phyloP scores from a whole-genome alignment of 768 basidiomycete genomes.

The Trametes sanguinea region DNA sequence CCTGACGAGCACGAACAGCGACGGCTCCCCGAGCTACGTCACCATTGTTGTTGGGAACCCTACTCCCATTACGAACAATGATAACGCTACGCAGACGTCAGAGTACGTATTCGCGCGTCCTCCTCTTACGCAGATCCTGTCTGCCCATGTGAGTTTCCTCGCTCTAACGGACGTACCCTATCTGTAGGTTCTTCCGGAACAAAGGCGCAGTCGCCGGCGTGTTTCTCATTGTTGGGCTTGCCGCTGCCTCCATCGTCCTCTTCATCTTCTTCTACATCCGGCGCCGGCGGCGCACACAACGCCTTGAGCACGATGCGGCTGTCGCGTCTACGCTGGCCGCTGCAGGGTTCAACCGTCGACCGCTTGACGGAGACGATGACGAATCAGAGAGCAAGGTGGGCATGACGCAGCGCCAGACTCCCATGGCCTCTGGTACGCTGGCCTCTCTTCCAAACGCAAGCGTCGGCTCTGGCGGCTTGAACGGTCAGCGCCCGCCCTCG shows the following conservation, averaged over 20 bases:
- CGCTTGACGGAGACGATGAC: slow-evolving; percentile 69
- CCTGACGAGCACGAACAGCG: slow-evolving; percentile 52
- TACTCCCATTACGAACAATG: slow-evolving; percentile 52
- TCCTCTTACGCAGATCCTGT: not conserved
- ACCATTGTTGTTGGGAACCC: slow-evolving; percentile 72
- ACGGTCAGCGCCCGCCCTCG: slow-evolving; percentile 17
- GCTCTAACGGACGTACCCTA: not conserved
- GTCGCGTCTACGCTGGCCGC: slow-evolving; percentile 75
- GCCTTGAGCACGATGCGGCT: slow-evolving; percentile 67
- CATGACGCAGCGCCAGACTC: slow-evolving; percentile 26
- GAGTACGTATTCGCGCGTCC: slow-evolving; percentile 46
- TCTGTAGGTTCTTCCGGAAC: slow-evolving; percentile 79
- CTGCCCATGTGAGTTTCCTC: not conserved
- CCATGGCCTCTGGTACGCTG: slow-evolving; percentile 22
- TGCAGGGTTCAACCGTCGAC: slow-evolving; percentile 66
- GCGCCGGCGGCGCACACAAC: slow-evolving; percentile 58
- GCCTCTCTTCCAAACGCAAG: slow-evolving; percentile 22
- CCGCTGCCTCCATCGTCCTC: slow-evolving; percentile 64
- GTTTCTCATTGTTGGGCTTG: slow-evolving; percentile 87
- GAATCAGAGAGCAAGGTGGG: slow-evolving; percentile 28
- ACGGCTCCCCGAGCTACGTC: slow-evolving; percentile 57
- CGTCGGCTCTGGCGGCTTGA: slow-evolving; percentile 1
- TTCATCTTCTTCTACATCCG: slow-evolving; percentile 74
- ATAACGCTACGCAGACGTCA: slow-evolving; percentile 42
- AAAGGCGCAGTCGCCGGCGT: slow-evolving; percentile 91